Conservation (phyloP, 2,329 filamentous ascomycete species). For the Phaeoacremonium minimum region DNA sequence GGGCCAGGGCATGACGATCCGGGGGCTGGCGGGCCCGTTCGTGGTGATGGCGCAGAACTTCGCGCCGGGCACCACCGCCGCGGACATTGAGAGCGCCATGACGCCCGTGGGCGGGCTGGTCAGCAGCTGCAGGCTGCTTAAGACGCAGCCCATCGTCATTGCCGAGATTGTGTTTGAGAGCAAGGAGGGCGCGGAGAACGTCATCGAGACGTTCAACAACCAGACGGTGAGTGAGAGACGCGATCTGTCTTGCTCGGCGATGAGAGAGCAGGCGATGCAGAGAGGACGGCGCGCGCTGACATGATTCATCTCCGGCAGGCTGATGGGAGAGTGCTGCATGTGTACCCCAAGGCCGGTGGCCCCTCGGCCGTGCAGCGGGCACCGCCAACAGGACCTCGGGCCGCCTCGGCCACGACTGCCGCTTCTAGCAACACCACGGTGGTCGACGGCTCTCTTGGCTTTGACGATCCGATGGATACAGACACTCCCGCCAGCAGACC, state of each 20-base stretch:
- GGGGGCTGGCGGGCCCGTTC: constrained; percentile 69
- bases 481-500: constrained; percentile 15
- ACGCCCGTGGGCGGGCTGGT: constrained; percentile 68
- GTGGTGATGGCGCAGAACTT: constrained; percentile 77
- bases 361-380: constrained; percentile 18
- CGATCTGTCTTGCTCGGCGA: neutral
- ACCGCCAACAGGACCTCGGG: constrained; percentile 23
- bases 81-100: constrained; percentile 80
- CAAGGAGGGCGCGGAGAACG: constrained; percentile 67
- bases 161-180: constrained; percentile 73
- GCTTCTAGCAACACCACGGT: constrained; percentile 29
- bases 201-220: constrained; percentile 73
- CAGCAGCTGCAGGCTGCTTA: constrained; percentile 62
- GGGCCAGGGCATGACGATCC: constrained; percentile 60
- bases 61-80: constrained; percentile 73
- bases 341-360: constrained; percentile 62
- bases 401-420: constrained; percentile 21
- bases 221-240: constrained; percentile 56
- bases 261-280: too few species aligned
- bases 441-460: constrained; percentile 51
- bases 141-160: constrained; percentile 66
- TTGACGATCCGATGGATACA: constrained; percentile 42
- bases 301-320: constrained; percentile 41
- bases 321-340: constrained; percentile 68
- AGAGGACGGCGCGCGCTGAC: too few species aligned